Evolutionary conservation across 371 early-diverging fungal genomes (phyloP).

Genomic region (Mortierella sp.): DNA sequence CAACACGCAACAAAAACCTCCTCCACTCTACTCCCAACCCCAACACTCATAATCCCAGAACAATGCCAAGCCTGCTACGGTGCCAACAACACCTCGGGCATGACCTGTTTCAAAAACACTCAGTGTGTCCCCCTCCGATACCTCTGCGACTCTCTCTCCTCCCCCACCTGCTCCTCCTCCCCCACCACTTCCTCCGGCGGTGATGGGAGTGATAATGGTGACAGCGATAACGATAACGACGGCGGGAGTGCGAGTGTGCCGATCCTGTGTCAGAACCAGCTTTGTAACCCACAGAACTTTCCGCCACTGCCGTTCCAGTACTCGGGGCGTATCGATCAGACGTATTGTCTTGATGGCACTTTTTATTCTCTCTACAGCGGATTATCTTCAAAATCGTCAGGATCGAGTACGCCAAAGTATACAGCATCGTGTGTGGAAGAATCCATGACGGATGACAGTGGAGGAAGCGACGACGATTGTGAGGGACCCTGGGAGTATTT

Average conservation of each 20-base stretch:
- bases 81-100: neutral
- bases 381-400: neutral
- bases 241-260: neutral
- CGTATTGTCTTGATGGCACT: neutral
- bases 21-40: neutral
- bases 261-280: constrained; percentile 7
- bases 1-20: neutral
- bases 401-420: neutral
- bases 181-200: no score
- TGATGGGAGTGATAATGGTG: neutral
- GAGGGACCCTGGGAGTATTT: neutral
- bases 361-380: constrained; percentile 3
- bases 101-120: constrained; percentile 21
- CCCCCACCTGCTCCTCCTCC: neutral
- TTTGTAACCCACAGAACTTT: neutral
- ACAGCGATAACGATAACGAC: neutral
- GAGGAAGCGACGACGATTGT: neutral
- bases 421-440: neutral
- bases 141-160: constrained; percentile 6
- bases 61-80: constrained; percentile 8
- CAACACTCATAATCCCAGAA: constrained; percentile 4
- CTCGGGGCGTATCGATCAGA: neutral
- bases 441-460: neutral
- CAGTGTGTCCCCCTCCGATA: constrained; percentile 14
- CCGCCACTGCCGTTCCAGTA: neutral